Evolutionary conservation across 1,139 yeast genomes (phyloP), one percentile per base, ranked within the genome.

Genomic region (Hansenula lynferdii): DNA sequence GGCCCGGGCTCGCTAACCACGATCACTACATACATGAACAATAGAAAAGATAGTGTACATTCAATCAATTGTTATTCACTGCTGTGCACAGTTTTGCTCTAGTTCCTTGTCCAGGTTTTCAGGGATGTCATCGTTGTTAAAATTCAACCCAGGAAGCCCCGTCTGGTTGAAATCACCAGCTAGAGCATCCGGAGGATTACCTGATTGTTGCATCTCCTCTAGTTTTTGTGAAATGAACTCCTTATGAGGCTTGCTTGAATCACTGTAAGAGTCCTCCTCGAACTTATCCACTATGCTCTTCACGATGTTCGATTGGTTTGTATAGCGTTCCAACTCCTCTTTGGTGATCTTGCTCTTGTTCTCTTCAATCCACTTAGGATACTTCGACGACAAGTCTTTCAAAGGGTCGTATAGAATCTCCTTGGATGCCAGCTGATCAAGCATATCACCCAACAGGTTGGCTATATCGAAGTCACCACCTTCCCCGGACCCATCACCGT

Each of bases 381-480:
- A 80, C 49, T 85, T 86, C 17, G 69, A 65, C 47, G 82, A 77
- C 60, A 90, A 71, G 44, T 87, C 96, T 54, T 81, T 84, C 64
- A 92, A 75, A 3, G 97, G 96, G 50, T 85, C 95, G 57, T 86
- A 90, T 35, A 92, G 69, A 23, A 90, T 86, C 42, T 83, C 94
- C 58, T 87, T 90, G 8, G 95, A 80, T 16, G 94, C 78, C 60
- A 92, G 72, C 57, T 87, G 94, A 45, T 81, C 83, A 54, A 92
- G 70, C 81, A 90, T 81, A 38, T 85, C 89, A 21, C 76, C 74
- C 46, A 90, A 69, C 33, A 90, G 68, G 45, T 79, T 77, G 38
- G 84, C 73, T 49, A 73, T 70, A 68, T 75, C 79, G 53, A 77
- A 61, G 19, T 61, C 69, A 9, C 65, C 75, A 9, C 58, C 70